Conservation (phyloP, 1,284 basidiomycete genomes). For the Cryptococcus sp. region DNA sequence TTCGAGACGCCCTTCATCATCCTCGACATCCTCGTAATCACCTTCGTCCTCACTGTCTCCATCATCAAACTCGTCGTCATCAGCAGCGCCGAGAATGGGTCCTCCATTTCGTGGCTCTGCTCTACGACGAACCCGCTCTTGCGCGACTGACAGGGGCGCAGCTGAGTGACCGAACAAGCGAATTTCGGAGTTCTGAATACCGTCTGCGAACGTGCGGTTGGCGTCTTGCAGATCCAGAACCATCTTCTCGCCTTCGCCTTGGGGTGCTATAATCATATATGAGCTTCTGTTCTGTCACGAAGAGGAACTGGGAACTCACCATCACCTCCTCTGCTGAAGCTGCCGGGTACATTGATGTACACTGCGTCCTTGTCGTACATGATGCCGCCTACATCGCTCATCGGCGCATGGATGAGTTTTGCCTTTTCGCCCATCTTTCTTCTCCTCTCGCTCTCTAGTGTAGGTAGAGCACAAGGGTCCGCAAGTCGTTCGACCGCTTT, state of each 20-base stretch:
- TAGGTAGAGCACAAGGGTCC: slow-evolving; percentile 94
- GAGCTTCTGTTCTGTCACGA: slow-evolving; percentile 14
- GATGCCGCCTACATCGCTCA: slow-evolving; percentile 97
- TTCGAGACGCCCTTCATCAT: slow-evolving; percentile 41
- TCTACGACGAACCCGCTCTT: slow-evolving; percentile 34
- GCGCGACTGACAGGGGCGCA: slow-evolving; percentile 57
- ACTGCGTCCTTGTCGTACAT: slow-evolving; percentile 99
- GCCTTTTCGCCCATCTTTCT: slow-evolving; percentile 93
- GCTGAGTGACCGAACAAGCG: slow-evolving; percentile 81
- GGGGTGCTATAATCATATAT: slow-evolving; percentile 60
- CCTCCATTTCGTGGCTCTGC: slow-evolving; percentile 45
- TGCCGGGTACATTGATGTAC: slow-evolving; percentile 95
- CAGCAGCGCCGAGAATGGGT: slow-evolving; percentile 47
- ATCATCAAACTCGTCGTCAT: slow-evolving; percentile 44
- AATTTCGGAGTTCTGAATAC: slow-evolving; percentile 77
- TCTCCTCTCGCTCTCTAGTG: slow-evolving; percentile 86
- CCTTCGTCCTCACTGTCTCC: slow-evolving; percentile 46
- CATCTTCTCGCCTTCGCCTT: slow-evolving; percentile 95
- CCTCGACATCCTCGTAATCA: slow-evolving; percentile 46
- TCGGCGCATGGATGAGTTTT: slow-evolving; percentile 93
- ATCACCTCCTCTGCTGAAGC: slow-evolving; percentile 67
- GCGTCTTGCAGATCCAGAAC: slow-evolving; percentile 95
- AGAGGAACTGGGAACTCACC: slow-evolving; percentile 36
- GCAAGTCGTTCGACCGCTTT: slow-evolving; percentile 72
- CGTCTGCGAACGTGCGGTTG: slow-evolving; percentile 76